A percentile compares a stretch with the other conserved stretches of the same genome.
Conservation (phyloP, 306 rosid species). For the Fagus sylvatica region DNA sequence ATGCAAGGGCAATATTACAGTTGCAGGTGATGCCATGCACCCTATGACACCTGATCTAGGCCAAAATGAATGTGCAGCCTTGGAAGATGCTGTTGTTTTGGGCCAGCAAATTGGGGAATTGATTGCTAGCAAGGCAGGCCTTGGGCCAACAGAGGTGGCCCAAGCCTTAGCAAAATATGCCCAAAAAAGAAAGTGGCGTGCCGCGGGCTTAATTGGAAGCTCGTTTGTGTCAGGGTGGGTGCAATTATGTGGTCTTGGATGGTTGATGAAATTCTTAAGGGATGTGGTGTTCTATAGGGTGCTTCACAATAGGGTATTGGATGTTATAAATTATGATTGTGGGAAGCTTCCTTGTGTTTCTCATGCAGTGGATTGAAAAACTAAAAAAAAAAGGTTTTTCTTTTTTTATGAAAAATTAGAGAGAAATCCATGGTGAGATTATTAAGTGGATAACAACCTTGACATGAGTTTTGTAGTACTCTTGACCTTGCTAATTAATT, state of each 20-base stretch:
- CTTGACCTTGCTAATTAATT: too few relatives aligned
- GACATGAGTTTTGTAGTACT: too few relatives aligned
- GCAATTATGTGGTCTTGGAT: slow-evolving; percentile 9
- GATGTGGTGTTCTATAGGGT: neutral
- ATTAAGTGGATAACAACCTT: too few relatives aligned
- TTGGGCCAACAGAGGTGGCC: too few relatives aligned
- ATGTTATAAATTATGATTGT: slow-evolving; percentile 1
- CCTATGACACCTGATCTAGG: too few relatives aligned
- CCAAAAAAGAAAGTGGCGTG: slow-evolving; percentile 1
- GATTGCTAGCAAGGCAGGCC: too few relatives aligned
- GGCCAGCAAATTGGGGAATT: too few relatives aligned
- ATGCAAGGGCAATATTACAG: slow-evolving; percentile 13
- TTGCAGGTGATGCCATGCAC: too few relatives aligned
- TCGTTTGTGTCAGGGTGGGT: slow-evolving; percentile 5
- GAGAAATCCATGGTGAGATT: too few relatives aligned
- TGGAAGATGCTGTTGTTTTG: too few relatives aligned
- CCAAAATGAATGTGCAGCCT: too few relatives aligned
- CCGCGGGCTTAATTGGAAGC: neutral
- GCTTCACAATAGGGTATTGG: neutral
- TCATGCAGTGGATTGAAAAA: neutral
- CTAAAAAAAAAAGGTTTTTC: neutral
- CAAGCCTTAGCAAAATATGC: neutral
- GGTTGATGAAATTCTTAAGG: slow-evolving; percentile 17
- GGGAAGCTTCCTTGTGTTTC: slow-evolving; percentile 1
- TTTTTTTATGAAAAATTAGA: too few relatives aligned